These are phyloP conservation scores for Trichoderma pleuroti DNA, from an alignment of 2,329 filamentous ascomycete species.

Conservation along the genomic window DNA sequence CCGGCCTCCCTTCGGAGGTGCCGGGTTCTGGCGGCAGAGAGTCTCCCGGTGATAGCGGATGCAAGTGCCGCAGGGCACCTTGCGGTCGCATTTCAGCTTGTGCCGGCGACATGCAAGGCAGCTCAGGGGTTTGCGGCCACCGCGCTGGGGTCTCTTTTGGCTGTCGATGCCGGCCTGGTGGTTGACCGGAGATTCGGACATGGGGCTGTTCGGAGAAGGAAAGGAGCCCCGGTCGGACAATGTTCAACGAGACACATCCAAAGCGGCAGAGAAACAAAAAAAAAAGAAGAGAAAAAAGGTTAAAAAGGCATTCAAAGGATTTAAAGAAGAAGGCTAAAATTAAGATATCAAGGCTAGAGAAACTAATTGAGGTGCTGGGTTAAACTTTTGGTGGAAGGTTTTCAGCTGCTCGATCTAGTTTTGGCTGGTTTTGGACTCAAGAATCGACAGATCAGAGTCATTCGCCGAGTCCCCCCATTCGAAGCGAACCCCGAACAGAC, in stretches of 20 bases:
- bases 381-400: not conserved
- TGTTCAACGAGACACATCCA: not conserved
- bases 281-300: not conserved
- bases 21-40: conserved; percentile 30
- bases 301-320: not conserved
- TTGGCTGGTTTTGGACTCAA: not conserved
- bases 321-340: not conserved
- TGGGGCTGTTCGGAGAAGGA: not conserved
- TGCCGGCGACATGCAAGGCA: conserved; percentile 33
- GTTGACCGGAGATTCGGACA: conserved; percentile 10
- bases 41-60: conserved; percentile 30
- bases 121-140: conserved; percentile 25
- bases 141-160: conserved; percentile 4
- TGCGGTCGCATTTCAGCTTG: conserved; percentile 33
- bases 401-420: not conserved
- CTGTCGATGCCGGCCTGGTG: not conserved
- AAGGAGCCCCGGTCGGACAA: not conserved
- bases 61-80: conserved; percentile 32
- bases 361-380: not conserved
- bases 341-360: not conserved
- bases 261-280: not conserved
- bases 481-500: not conserved
- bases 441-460: not conserved
- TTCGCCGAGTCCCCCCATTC: not conserved
- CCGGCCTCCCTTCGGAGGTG: conserved; percentile 11